Percentiles rank a stretch among this genome's conserved stretches.
Evolutionary conservation across 78 protist species (phyloP).

Genomic region (Protostelium mycophagum): DNA sequence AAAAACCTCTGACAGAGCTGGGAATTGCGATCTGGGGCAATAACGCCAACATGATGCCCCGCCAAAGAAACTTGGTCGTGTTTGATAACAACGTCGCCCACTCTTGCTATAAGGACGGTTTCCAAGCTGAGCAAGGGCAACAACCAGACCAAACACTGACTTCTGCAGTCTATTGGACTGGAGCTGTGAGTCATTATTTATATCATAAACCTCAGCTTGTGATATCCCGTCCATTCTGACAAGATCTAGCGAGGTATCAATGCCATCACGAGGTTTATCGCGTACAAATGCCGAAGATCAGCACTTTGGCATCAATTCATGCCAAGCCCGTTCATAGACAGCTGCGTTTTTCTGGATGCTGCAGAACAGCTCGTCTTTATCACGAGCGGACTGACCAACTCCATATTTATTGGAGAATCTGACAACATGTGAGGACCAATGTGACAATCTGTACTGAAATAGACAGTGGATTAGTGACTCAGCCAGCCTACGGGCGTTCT

Average conservation of each 20-base stretch:
- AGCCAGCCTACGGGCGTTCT: background rate
- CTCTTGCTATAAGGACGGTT: background rate
- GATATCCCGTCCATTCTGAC: too few species aligned
- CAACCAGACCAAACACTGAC: too few species aligned
- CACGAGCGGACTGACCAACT: background rate
- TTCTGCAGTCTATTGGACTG: too few species aligned
- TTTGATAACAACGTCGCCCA: background rate
- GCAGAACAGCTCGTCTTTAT: background rate
- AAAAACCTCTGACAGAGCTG: background rate
- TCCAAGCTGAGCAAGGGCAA: background rate
- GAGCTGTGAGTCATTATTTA: too few species aligned
- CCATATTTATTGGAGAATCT: background rate
- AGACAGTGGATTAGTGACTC: background rate
- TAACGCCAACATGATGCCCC: background rate
- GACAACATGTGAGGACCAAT: background rate
- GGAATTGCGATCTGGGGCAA: too few species aligned
- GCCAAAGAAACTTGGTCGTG: background rate
- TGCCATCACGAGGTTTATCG: background rate
- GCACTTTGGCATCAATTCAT: background rate
- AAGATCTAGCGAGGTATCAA: background rate
- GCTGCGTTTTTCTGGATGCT: background rate
- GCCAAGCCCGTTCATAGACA: background rate
- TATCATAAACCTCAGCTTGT: too few species aligned
- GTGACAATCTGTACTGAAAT: background rate
- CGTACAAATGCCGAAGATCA: background rate